A percentile compares a stretch with the other conserved stretches of the same genome.
These are phyloP conservation scores for Lactifluus pinguis DNA, from an alignment of 768 basidiomycete species.

Conservation along the genomic window DNA sequence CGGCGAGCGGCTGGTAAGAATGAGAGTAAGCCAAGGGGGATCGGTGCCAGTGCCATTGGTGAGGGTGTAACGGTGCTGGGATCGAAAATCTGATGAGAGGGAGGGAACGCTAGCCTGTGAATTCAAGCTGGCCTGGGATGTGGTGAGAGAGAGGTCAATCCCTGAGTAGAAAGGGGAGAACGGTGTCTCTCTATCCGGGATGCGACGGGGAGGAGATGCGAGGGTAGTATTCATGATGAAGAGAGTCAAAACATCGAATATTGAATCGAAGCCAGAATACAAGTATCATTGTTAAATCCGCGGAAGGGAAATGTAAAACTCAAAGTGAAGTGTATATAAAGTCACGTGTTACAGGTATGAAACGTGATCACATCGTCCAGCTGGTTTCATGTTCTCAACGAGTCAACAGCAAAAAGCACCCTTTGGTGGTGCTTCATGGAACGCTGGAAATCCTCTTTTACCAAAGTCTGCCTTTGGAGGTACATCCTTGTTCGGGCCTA, in stretches of 20 bases:
- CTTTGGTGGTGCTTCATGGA: conserved; percentile 7
- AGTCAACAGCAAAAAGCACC: not conserved
- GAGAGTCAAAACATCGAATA: too few species aligned
- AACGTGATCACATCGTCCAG: too few species aligned
- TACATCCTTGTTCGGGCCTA: conserved; percentile 20
- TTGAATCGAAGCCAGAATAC: too few species aligned
- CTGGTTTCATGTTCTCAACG: too few species aligned
- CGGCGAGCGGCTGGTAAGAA: conserved; percentile 35
- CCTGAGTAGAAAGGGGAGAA: not conserved
- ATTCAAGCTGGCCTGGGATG: not conserved
- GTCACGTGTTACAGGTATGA: too few species aligned
- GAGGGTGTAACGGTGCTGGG: conserved; percentile 34
- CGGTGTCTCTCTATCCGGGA: not conserved
- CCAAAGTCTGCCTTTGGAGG: conserved; percentile 14
- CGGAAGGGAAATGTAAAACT: too few species aligned
- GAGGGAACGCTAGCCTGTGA: not conserved
- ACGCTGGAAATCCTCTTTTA: conserved; percentile 13
- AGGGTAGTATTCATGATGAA: not conserved
- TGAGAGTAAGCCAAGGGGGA: conserved; percentile 40
- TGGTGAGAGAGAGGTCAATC: not conserved
- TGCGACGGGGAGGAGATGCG: too few species aligned
- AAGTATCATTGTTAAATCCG: too few species aligned
- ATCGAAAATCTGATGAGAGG: not conserved
- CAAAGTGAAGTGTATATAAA: too few species aligned
- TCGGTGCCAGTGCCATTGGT: conserved; percentile 31